Percentiles rank a stretch among this genome's conserved stretches.
Conservation (phyloP, 768 basidiomycete genomes). For the Tylopilus sp. region DNA sequence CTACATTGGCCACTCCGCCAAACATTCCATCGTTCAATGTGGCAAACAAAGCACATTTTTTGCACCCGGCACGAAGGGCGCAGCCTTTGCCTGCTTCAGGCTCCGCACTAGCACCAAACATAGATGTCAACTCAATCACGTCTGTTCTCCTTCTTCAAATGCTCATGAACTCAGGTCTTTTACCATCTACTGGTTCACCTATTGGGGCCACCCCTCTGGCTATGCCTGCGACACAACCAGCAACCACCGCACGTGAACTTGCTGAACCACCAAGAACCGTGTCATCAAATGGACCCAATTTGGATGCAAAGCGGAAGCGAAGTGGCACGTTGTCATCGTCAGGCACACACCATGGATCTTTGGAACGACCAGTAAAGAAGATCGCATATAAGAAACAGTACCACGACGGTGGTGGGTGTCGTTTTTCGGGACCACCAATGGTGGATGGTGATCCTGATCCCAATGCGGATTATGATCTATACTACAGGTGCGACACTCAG, state of each 20-base stretch:
- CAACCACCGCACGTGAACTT: too few species aligned
- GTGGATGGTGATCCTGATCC: neutral
- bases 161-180: neutral
- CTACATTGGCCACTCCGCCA: neutral
- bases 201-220: too few species aligned
- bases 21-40: conserved; percentile 7
- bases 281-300: too few species aligned
- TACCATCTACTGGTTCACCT: neutral
- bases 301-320: neutral
- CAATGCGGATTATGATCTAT: neutral
- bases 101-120: neutral
- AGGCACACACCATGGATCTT: too few species aligned
- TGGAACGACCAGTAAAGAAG: neutral
- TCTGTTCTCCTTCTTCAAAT: conserved; percentile 1
- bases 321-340: too few species aligned
- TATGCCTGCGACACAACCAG: too few species aligned
- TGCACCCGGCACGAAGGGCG: neutral
- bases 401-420: neutral
- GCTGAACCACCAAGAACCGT: too few species aligned
- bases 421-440: neutral
- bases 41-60: neutral
- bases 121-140: neutral
- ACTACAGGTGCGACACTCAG: neutral
- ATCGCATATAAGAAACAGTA: neutral
- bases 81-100: neutral